Conservation (phyloP, 352 stramenopile species). For the Globisporangium middletonii region DNA sequence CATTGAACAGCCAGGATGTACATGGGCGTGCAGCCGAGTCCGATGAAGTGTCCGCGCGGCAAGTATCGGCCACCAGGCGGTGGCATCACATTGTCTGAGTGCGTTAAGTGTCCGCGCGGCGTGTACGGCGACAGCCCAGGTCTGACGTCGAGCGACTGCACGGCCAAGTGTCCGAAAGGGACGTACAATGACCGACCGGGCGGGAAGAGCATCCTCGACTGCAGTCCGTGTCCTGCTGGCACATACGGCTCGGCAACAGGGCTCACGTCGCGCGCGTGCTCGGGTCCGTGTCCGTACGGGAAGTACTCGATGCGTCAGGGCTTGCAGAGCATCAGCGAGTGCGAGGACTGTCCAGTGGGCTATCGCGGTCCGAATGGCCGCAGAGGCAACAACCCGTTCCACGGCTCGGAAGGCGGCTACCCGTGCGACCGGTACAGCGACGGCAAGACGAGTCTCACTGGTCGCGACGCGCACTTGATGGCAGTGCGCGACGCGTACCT, state of each 20-base stretch:
- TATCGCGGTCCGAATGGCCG: slow-evolving; percentile 59
- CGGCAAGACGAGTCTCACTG: slow-evolving; percentile 38
- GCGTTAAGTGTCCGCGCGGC: slow-evolving; percentile 60
- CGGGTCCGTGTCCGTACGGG: slow-evolving; percentile 51
- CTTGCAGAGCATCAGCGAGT: slow-evolving; percentile 50
- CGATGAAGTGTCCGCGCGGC: slow-evolving; percentile 42
- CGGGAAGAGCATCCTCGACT: slow-evolving; percentile 51
- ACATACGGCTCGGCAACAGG: slow-evolving; percentile 52
- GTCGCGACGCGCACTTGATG: slow-evolving; percentile 26
- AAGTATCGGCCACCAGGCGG: slow-evolving; percentile 53
- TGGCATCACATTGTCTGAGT: slow-evolving; percentile 49
- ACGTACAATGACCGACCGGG: slow-evolving; percentile 61
- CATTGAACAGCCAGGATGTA: slow-evolving; percentile 34
- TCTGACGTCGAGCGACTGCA: slow-evolving; percentile 55
- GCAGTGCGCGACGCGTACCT: slow-evolving; percentile 26
- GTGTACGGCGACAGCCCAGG: slow-evolving; percentile 68
- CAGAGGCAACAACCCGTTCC: slow-evolving; percentile 43
- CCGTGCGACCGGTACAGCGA: slow-evolving; percentile 51
- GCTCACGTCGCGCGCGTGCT: slow-evolving; percentile 50
- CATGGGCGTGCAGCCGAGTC: slow-evolving; percentile 41
- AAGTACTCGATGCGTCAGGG: slow-evolving; percentile 65
- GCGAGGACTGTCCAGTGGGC: slow-evolving; percentile 41
- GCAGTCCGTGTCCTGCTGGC: slow-evolving; percentile 55
- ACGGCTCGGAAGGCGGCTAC: slow-evolving; percentile 38
- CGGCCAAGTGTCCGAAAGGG: slow-evolving; percentile 62